These are phyloP conservation scores for Nepenthes mirabilis DNA, from an alignment of 148 eudicot species.

Conservation along the genomic window DNA sequence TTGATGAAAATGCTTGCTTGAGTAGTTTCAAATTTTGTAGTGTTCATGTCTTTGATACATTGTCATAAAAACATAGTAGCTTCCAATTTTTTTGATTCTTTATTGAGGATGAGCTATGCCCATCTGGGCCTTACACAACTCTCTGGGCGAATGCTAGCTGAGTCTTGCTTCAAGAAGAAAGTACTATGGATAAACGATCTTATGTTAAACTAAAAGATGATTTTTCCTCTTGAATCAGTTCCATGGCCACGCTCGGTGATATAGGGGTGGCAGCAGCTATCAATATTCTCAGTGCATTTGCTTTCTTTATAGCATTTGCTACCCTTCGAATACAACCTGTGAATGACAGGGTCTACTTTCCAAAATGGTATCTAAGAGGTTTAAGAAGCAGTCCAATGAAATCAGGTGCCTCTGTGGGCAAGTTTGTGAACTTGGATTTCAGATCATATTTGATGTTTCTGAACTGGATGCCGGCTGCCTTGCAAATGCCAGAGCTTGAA, in stretches of 20 bases:
- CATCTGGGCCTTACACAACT: too few relatives aligned
- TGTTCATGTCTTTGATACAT: too few relatives aligned
- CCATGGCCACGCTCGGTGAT: constrained; percentile 46
- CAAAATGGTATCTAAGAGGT: constrained; percentile 69
- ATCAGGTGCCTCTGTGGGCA: constrained; percentile 35
- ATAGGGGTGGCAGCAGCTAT: constrained; percentile 55
- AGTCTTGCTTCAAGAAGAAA: too few relatives aligned
- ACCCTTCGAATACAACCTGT: constrained; percentile 53
- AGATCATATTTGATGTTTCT: constrained; percentile 41
- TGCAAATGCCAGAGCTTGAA: constrained; percentile 66
- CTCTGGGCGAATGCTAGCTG: too few relatives aligned
- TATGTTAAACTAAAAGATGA: too few relatives aligned
- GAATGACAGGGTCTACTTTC: constrained; percentile 59
- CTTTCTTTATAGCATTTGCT: constrained; percentile 54
- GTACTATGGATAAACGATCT: too few relatives aligned
- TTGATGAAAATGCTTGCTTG: too few relatives aligned
- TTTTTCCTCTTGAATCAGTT: constrained; percentile 1
- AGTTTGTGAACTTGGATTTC: constrained; percentile 51
- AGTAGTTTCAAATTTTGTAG: too few relatives aligned
- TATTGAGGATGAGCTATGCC: too few relatives aligned
- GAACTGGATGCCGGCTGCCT: constrained; percentile 66
- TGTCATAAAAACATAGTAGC: too few relatives aligned
- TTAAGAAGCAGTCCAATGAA: constrained; percentile 44
- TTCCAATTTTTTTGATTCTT: too few relatives aligned
- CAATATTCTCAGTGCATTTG: constrained; percentile 45